A percentile compares a stretch with the other conserved stretches of the same genome.
Conservation (phyloP, 495 filamentous ascomycete species). For the Lentithecium fluviatile region DNA sequence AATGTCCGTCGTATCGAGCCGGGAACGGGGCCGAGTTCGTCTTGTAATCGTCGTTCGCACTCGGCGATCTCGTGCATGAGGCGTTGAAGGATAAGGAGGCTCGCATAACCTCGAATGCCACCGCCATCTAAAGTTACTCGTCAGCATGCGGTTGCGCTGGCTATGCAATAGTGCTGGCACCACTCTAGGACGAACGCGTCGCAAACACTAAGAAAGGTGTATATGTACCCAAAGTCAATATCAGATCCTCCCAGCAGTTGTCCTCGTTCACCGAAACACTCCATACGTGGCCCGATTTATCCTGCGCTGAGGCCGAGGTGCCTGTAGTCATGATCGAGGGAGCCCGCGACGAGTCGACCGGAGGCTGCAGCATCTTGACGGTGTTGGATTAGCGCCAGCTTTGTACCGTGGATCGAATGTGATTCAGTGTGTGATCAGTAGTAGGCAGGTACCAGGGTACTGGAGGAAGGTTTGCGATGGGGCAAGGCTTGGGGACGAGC, state of each 20-base stretch:
- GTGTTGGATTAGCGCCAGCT: too few relatives aligned
- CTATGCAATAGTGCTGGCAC: constrained; percentile 28
- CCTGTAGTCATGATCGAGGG: constrained; percentile 31
- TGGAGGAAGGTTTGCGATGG: too few relatives aligned
- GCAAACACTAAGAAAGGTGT: background rate
- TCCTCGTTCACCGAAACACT: constrained; percentile 21
- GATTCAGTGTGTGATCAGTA: too few relatives aligned
- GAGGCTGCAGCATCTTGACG: constrained; percentile 27
- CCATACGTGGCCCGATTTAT: constrained; percentile 28
- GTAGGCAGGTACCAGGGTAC: too few relatives aligned
- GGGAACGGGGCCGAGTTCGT: constrained; percentile 32
- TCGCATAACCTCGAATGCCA: constrained; percentile 46
- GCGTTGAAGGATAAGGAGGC: constrained; percentile 43
- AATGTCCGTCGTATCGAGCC: constrained; percentile 19
- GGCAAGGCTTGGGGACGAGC: too few relatives aligned
- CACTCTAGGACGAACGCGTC: background rate
- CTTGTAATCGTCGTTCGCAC: constrained; percentile 41
- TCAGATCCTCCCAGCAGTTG: constrained; percentile 36
- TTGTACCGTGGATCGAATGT: too few relatives aligned
- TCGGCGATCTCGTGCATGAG: constrained; percentile 46
- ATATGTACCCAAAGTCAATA: constrained; percentile 33
- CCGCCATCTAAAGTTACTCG: constrained; percentile 42
- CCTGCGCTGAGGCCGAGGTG: constrained; percentile 21
- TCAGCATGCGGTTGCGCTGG: too few relatives aligned
- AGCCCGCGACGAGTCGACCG: constrained; percentile 15